Evolutionary conservation across 768 basidiomycete genomes (phyloP).

Genomic region (Leucosporidium scottii): DNA sequence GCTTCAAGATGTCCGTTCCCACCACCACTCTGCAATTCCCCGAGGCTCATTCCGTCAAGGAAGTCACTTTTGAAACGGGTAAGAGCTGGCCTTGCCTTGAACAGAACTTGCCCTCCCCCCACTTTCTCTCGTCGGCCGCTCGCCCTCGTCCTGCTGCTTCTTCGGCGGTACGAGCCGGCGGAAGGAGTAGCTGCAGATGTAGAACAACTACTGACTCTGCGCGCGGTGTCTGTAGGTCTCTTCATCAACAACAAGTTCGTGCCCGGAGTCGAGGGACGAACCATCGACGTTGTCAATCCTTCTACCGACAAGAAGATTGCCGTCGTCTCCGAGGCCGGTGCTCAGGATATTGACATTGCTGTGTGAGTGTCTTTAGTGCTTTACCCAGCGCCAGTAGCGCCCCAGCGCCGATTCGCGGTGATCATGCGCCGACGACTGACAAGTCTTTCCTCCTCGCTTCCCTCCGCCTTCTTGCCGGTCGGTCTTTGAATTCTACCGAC

Average conservation of each 20-base stretch:
- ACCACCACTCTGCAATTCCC: too few relatives aligned
- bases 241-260: constrained; percentile 66
- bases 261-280: constrained; percentile 52
- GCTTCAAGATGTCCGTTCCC: too few relatives aligned
- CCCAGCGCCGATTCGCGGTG: neutral
- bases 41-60: too few relatives aligned
- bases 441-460: neutral
- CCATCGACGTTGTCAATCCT: constrained; percentile 51
- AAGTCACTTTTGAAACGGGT: too few relatives aligned
- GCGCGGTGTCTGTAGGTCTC: constrained; percentile 36
- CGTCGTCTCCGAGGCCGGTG: constrained; percentile 36
- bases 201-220: too few relatives aligned
- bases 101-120: too few relatives aligned
- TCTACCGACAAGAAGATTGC: constrained; percentile 61
- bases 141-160: too few relatives aligned
- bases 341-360: constrained; percentile 65
- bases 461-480: too few relatives aligned
- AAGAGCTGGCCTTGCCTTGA: too few relatives aligned
- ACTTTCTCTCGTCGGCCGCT: too few relatives aligned
- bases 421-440: neutral
- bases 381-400: neutral
- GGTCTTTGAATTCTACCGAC: neutral
- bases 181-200: too few relatives aligned
- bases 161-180: too few relatives aligned
- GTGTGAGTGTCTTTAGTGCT: constrained; percentile 43